Conservation (phyloP, 495 filamentous ascomycete genomes). For the Durotheca rogersii region DNA sequence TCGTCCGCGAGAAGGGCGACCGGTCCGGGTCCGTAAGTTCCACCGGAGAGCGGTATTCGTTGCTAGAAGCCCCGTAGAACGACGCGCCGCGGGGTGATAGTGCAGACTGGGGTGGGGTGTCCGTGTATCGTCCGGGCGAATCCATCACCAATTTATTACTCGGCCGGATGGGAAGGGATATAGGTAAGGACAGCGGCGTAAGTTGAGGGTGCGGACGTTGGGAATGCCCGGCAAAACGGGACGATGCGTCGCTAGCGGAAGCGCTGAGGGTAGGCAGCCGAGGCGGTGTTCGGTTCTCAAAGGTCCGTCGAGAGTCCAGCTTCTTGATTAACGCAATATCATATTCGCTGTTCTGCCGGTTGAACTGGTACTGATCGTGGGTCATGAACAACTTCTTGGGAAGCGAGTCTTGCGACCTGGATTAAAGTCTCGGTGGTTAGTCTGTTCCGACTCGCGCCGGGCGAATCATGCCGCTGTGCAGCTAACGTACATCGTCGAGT, state of each 20-base stretch:
- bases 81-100: constrained; percentile 52
- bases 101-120: constrained; percentile 49
- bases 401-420: constrained; percentile 35
- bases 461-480: not conserved
- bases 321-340: constrained; percentile 79
- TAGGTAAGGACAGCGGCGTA: constrained; percentile 52
- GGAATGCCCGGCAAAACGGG: constrained; percentile 41
- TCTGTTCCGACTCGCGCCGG: not conserved
- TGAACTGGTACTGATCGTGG: constrained; percentile 54
- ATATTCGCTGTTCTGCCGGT: constrained; percentile 64
- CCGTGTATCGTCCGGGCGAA: constrained; percentile 46
- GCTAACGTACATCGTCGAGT: constrained; percentile 33
- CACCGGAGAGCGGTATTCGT: constrained; percentile 53
- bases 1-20: constrained; percentile 60
- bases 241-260: constrained; percentile 47
- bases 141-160: constrained; percentile 42
- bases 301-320: constrained; percentile 62
- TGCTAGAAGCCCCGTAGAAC: constrained; percentile 47
- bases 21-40: constrained; percentile 50
- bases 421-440: constrained; percentile 18
- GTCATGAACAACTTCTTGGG: constrained; percentile 45
- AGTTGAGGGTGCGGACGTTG: constrained; percentile 50
- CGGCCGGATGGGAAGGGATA: constrained; percentile 49
- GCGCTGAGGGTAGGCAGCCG: constrained; percentile 55
- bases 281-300: constrained; percentile 55